These are phyloP conservation scores for Hypomontagnella monticulosa DNA, from an alignment of 495 filamentous ascomycete genomes.

Conservation along the genomic window DNA sequence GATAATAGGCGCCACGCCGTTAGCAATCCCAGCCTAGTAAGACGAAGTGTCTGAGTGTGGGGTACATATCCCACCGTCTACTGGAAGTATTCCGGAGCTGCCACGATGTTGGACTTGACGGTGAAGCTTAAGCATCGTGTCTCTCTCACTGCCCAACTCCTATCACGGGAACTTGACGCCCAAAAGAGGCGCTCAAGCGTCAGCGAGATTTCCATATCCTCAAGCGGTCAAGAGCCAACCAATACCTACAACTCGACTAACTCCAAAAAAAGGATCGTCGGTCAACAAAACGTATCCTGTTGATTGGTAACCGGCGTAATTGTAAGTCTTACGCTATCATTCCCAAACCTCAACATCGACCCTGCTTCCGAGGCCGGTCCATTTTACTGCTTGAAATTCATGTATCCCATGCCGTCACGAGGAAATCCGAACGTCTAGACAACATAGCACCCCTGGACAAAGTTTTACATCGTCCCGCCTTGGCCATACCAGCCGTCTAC, in stretches of 20 bases:
- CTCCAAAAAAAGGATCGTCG: constrained; percentile 32
- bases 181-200: constrained; percentile 6
- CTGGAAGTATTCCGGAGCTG: constrained; percentile 20
- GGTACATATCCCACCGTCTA: constrained; percentile 25
- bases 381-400: not conserved
- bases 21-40: constrained; percentile 10
- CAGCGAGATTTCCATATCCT: constrained; percentile 16
- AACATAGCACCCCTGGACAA: too few species aligned
- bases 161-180: constrained; percentile 14
- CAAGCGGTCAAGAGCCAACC: constrained; percentile 45
- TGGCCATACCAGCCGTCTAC: constrained; percentile 16
- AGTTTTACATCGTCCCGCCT: constrained; percentile 6
- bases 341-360: constrained; percentile 25
- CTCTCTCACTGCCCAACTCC: constrained; percentile 10
- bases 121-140: constrained; percentile 4
- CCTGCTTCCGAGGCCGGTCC: constrained; percentile 12
- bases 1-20: constrained; percentile 39
- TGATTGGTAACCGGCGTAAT: constrained; percentile 31
- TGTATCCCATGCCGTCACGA: too few species aligned
- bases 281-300: constrained; percentile 24
- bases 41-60: constrained; percentile 28
- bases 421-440: too few species aligned
- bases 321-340: constrained; percentile 17
- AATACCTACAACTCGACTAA: constrained; percentile 18
- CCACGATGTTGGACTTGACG: constrained; percentile 20